A percentile compares a stretch with the other conserved stretches of the same genome.
Conservation (phyloP, 2,329 filamentous ascomycete genomes). For the Pestalotiopsis sp. region DNA sequence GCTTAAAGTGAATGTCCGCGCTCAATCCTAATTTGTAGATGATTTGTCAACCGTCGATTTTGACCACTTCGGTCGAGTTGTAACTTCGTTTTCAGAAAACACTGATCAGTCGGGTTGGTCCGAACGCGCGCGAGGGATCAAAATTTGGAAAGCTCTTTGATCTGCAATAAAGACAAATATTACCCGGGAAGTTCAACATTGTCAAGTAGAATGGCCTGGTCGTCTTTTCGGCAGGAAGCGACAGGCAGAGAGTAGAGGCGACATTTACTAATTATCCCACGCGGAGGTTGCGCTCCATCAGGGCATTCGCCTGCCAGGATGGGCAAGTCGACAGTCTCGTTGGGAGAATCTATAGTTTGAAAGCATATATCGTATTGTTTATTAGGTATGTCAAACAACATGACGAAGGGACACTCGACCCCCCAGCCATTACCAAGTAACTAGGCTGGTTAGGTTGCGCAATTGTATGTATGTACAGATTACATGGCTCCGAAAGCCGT, state of each 20-base stretch:
- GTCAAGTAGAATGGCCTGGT: too few species aligned
- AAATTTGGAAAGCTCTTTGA: too few species aligned
- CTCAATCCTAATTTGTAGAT: too few species aligned
- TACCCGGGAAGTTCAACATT: too few species aligned
- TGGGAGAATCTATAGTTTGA: neutral
- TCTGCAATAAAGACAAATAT: too few species aligned
- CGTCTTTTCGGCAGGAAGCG: neutral
- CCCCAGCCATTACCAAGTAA: neutral
- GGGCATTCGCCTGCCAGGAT: constrained; percentile 7
- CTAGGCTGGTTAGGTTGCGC: neutral
- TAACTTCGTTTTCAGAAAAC: too few species aligned
- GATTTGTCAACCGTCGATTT: too few species aligned
- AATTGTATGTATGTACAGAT: neutral
- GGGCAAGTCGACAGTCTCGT: constrained; percentile 2
- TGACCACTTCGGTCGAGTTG: too few species aligned
- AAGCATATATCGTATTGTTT: neutral
- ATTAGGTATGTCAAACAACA: neutral
- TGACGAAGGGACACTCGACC: neutral
- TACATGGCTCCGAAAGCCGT: neutral
- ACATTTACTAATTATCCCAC: neutral
- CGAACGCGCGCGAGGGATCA: too few species aligned
- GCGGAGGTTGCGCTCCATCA: neutral
- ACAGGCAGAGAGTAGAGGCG: neutral
- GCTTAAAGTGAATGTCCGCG: too few species aligned
- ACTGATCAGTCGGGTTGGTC: too few species aligned